A percentile compares a stretch with the other conserved stretches of the same genome.
phyloP scores from a whole-genome alignment of 768 basidiomycete species.

The Chalciporus chontae region DNA sequence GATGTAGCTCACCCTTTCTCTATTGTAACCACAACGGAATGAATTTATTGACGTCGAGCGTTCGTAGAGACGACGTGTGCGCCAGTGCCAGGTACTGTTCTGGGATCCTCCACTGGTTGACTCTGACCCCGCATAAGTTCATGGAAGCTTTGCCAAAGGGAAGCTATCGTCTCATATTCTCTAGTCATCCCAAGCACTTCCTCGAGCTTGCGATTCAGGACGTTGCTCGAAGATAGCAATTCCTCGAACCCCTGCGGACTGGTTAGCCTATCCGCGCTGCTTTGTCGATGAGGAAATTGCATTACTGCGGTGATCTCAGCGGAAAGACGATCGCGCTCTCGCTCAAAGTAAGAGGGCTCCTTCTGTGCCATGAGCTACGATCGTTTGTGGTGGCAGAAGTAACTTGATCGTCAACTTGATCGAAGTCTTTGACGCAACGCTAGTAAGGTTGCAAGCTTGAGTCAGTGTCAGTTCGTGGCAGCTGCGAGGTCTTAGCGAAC shows the following conservation, averaged over 20 bases:
- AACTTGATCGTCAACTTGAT: no score
- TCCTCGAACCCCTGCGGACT: constrained; percentile 77
- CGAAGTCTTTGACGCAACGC: no score
- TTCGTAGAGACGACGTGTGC: constrained; percentile 51
- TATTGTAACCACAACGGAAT: constrained; percentile 3
- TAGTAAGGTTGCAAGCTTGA: no score
- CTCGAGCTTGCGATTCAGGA: constrained; percentile 86
- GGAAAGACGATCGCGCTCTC: constrained; percentile 71
- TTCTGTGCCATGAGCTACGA: constrained; percentile 24
- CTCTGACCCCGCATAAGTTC: constrained; percentile 62
- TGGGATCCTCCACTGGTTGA: constrained; percentile 29
- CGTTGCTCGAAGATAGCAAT: constrained; percentile 78
- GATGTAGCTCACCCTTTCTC: constrained; percentile 17
- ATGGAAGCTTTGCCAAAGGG: constrained; percentile 80
- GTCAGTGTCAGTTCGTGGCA: no score
- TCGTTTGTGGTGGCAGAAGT: no score
- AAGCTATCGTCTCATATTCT: constrained; percentile 86
- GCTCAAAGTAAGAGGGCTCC: constrained; percentile 68
- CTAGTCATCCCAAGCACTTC: constrained; percentile 90
- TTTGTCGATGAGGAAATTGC: background rate
- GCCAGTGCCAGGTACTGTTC: constrained; percentile 63
- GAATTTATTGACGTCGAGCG: constrained; percentile 22
- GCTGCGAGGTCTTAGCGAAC: background rate
- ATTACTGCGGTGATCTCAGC: constrained; percentile 69
- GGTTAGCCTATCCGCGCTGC: background rate